These are phyloP conservation scores for Alternaria ventricosa DNA, from an alignment of 2,329 filamentous ascomycete genomes.

Conservation along the genomic window DNA sequence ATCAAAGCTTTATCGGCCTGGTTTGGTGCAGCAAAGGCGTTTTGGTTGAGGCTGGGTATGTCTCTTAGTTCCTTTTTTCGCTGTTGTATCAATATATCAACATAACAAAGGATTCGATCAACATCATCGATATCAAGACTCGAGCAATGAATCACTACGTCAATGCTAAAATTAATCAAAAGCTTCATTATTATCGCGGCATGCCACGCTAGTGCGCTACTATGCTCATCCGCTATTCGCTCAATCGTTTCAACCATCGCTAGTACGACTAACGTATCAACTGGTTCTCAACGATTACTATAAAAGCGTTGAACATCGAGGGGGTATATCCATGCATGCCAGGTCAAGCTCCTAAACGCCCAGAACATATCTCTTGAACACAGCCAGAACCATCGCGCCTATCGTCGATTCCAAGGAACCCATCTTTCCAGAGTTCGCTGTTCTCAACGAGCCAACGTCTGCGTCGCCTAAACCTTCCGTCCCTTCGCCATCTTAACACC, in stretches of 20 bases:
- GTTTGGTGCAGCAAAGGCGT: background rate
- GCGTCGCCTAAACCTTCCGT: background rate
- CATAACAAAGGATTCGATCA: background rate
- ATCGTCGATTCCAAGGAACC: background rate
- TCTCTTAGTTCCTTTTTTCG: background rate
- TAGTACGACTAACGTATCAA: background rate
- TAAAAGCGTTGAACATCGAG: background rate
- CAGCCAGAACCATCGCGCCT: background rate
- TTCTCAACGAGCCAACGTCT: background rate
- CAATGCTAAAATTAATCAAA: background rate
- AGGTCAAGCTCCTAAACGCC: background rate
- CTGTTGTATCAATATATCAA: background rate
- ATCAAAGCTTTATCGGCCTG: background rate
- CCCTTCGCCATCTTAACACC: background rate
- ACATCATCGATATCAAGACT: background rate
- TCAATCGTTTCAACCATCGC: background rate
- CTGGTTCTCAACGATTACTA: background rate
- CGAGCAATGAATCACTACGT: background rate
- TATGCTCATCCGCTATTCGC: background rate
- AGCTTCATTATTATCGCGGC: background rate
- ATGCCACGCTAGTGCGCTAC: background rate
- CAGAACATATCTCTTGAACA: background rate
- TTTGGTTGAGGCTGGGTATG: background rate
- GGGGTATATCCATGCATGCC: slow-evolving; percentile 4
- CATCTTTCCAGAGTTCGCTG: too few relatives aligned